These are phyloP conservation scores for Datura wrightii DNA, from an alignment of 257 asterid species.

Conservation along the genomic window DNA sequence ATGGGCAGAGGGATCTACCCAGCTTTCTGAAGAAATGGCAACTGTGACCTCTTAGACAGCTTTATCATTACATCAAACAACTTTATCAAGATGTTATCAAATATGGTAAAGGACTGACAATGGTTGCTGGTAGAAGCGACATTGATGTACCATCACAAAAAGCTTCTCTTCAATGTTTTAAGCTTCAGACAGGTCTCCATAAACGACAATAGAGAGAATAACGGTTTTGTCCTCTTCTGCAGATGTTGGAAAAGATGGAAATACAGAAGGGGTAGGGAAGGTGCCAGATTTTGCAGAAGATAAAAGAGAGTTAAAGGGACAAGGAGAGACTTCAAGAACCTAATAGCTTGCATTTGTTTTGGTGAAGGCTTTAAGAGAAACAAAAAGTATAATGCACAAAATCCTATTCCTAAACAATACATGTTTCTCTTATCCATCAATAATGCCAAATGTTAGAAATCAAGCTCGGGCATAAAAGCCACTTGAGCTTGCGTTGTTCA, in stretches of 20 bases:
- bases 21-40: not conserved
- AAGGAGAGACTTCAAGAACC: not conserved
- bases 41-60: not conserved
- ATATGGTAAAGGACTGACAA: conserved; percentile 16
- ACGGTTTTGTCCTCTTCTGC: not conserved
- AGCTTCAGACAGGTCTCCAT: not conserved
- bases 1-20: not conserved
- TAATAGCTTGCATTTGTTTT: not conserved
- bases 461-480: not conserved
- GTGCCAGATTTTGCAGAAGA: conserved; percentile 11
- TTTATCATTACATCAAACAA: conserved; percentile 8
- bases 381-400: not conserved
- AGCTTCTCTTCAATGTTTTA: not conserved
- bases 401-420: not conserved
- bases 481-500: not conserved
- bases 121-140: not conserved
- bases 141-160: not conserved
- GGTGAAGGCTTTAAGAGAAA: not conserved
- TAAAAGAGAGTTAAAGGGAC: not conserved
- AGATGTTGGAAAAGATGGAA: not conserved
- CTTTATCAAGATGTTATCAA: not conserved
- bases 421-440: conserved; percentile 9
- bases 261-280: not conserved
- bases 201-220: not conserved
- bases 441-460: not conserved